A percentile compares a stretch with the other conserved stretches of the same genome.
phyloP scores from a whole-genome alignment of 2,329 filamentous ascomycete species.

The Rutstroemia sp. region DNA sequence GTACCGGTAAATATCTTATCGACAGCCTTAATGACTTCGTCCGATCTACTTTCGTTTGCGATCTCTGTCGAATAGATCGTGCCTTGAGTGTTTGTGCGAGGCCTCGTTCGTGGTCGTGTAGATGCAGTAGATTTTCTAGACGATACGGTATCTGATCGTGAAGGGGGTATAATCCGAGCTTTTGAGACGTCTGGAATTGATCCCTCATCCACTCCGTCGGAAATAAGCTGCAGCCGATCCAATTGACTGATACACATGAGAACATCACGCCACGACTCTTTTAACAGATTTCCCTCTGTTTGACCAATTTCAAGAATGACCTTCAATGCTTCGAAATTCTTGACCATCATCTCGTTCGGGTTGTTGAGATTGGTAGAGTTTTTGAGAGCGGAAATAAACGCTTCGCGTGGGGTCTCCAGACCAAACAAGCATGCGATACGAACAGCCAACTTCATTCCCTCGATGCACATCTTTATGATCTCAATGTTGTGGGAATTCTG shows the following conservation, averaged over 20 bases:
- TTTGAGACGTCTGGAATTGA: conserved; percentile 87
- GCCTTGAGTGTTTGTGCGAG: conserved; percentile 41
- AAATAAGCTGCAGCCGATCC: conserved; percentile 90
- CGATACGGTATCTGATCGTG: conserved; percentile 42
- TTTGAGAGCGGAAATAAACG: conserved; percentile 86
- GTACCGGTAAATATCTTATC: conserved; percentile 97
- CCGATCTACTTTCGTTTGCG: conserved; percentile 83
- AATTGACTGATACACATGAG: conserved; percentile 93
- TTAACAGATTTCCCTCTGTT: conserved; percentile 83
- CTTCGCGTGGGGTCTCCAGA: conserved; percentile 83
- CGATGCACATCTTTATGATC: conserved; percentile 84
- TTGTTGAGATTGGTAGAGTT: conserved; percentile 97
- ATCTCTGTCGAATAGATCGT: conserved; percentile 63
- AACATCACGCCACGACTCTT: conserved; percentile 90
- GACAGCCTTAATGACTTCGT: conserved; percentile 86
- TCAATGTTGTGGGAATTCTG: conserved; percentile 91
- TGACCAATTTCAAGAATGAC: conserved; percentile 86
- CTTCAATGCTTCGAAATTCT: conserved; percentile 93
- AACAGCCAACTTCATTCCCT: conserved; percentile 90
- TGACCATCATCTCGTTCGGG: conserved; percentile 86
- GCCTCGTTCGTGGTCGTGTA: conserved; percentile 38
- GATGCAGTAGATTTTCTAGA: conserved; percentile 60
- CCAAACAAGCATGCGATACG: conserved; percentile 92
- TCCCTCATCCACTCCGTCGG: conserved; percentile 87
- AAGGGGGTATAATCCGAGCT: conserved; percentile 58